Conservation (phyloP, 495 filamentous ascomycete species). For the Hypoxylon cercidicola region DNA sequence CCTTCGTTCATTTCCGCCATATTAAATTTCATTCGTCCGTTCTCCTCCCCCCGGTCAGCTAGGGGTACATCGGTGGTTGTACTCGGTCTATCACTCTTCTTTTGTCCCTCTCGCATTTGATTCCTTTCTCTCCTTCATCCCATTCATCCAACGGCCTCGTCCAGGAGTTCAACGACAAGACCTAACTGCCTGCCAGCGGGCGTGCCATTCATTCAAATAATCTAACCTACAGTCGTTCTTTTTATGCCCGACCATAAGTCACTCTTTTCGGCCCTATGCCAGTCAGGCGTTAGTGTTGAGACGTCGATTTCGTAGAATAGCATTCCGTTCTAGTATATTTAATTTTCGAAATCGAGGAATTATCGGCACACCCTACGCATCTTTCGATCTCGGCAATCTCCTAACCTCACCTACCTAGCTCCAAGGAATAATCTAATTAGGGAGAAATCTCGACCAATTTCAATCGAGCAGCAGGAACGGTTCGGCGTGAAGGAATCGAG, state of each 20-base stretch:
- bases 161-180: conserved; percentile 46
- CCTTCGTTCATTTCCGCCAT: conserved; percentile 50
- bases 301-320: conserved; percentile 36
- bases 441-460: background rate
- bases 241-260: conserved; percentile 42
- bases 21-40: conserved; percentile 45
- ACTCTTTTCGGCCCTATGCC: conserved; percentile 34
- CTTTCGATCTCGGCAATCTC: conserved; percentile 28
- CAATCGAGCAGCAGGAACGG: background rate
- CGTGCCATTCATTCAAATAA: conserved; percentile 58
- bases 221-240: conserved; percentile 50
- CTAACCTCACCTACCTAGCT: conserved; percentile 2
- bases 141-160: conserved; percentile 42
- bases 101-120: conserved; percentile 44
- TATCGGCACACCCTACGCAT: conserved; percentile 7
- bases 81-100: conserved; percentile 42
- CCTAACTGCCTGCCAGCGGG: conserved; percentile 57
- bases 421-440: background rate
- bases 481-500: conserved; percentile 19
- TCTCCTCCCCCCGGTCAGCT: conserved; percentile 31
- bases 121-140: conserved; percentile 50
- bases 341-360: conserved; percentile 30
- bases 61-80: conserved; percentile 32
- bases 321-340: conserved; percentile 23
- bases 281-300: conserved; percentile 35